These are phyloP conservation scores for Thozetella sp. DNA, from an alignment of 495 filamentous ascomycete species.

Conservation along the genomic window DNA sequence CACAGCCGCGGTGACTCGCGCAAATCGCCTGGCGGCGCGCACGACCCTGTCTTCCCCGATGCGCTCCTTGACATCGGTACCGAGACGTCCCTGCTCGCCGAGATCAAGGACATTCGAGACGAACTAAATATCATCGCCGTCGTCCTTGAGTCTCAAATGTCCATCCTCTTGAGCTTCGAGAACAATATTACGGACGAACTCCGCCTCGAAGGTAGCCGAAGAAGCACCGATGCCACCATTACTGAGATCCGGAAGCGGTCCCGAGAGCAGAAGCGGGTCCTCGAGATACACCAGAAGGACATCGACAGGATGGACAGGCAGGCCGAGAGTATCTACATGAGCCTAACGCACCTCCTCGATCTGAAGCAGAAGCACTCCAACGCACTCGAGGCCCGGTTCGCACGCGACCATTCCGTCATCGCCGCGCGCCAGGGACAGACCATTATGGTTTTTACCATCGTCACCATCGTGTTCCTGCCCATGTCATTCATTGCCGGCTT, in stretches of 20 bases:
- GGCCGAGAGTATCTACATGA: slow-evolving; percentile 63
- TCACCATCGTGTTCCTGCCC: slow-evolving; percentile 70
- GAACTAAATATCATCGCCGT: slow-evolving; percentile 73
- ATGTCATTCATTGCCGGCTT: slow-evolving; percentile 69
- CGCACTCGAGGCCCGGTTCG: slow-evolving; percentile 69
- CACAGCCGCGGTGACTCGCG: slow-evolving; percentile 36
- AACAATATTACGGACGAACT: slow-evolving; percentile 48
- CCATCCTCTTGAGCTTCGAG: slow-evolving; percentile 57
- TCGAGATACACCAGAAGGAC: slow-evolving; percentile 65
- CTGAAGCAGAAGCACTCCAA: slow-evolving; percentile 73
- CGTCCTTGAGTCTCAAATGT: slow-evolving; percentile 60
- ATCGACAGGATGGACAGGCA: slow-evolving; percentile 71
- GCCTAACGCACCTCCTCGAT: slow-evolving; percentile 64
- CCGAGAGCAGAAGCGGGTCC: slow-evolving; percentile 60
- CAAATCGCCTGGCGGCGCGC: neutral
- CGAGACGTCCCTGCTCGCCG: slow-evolving; percentile 65
- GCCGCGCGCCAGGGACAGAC: slow-evolving; percentile 71
- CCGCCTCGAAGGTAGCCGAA: slow-evolving; percentile 49
- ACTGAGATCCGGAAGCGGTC: slow-evolving; percentile 59
- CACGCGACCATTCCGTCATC: slow-evolving; percentile 65
- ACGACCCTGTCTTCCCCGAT: slow-evolving; percentile 51
- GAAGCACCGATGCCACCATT: slow-evolving; percentile 32
- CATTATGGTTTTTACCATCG: slow-evolving; percentile 76
- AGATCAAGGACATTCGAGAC: slow-evolving; percentile 73
- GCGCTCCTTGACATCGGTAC: slow-evolving; percentile 67